Percentiles rank a stretch among this genome's conserved stretches.
These are phyloP conservation scores for Atkinsonella hypoxylon DNA, from an alignment of 2,329 filamentous ascomycete species.

Conservation along the genomic window DNA sequence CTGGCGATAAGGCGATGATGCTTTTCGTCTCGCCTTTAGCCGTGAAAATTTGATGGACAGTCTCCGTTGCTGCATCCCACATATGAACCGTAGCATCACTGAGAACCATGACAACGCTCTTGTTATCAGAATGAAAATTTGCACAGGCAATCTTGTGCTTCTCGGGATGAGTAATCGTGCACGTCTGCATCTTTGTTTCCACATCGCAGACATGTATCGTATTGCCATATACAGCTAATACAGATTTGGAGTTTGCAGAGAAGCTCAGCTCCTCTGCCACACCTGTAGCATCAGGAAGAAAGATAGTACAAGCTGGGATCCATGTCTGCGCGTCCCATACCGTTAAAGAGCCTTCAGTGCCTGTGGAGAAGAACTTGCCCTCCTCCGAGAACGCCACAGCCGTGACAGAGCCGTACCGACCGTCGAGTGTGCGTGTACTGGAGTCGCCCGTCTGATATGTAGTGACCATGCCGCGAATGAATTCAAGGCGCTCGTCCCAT, in stretches of 20 bases:
- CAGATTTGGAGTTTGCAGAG: conserved; percentile 6
- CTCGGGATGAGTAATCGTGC: conserved; percentile 2
- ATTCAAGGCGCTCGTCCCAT: conserved; percentile 9
- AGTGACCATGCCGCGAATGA: conserved; percentile 9
- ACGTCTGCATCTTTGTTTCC: conserved; percentile 4
- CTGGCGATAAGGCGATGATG: conserved; percentile 7
- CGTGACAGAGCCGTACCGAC: conserved; percentile 6
- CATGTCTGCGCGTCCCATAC: conserved; percentile 4
- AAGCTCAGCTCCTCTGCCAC: conserved; percentile 8
- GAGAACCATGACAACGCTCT: conserved; percentile 6
- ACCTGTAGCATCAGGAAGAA: conserved; percentile 6
- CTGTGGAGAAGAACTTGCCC: conserved; percentile 6
- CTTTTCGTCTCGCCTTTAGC: conserved; percentile 8
- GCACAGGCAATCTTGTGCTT: conserved; percentile 7
- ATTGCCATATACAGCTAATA: conserved; percentile 7
- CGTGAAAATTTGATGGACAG: conserved; percentile 5
- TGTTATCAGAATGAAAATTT: conserved; percentile 7
- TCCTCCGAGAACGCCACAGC: conserved; percentile 8
- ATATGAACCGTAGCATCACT: conserved; percentile 7
- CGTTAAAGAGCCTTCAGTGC: conserved; percentile 6
- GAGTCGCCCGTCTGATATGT: conserved; percentile 8
- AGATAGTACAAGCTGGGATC: conserved; percentile 5
- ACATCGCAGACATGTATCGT: conserved; percentile 6
- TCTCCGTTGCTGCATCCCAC: conserved; percentile 5
- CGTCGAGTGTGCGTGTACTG: conserved; percentile 6